Percentiles rank a stretch among this genome's conserved stretches.
Conservation (phyloP, 2,329 filamentous ascomycete species). For the Amauroascus niger region DNA sequence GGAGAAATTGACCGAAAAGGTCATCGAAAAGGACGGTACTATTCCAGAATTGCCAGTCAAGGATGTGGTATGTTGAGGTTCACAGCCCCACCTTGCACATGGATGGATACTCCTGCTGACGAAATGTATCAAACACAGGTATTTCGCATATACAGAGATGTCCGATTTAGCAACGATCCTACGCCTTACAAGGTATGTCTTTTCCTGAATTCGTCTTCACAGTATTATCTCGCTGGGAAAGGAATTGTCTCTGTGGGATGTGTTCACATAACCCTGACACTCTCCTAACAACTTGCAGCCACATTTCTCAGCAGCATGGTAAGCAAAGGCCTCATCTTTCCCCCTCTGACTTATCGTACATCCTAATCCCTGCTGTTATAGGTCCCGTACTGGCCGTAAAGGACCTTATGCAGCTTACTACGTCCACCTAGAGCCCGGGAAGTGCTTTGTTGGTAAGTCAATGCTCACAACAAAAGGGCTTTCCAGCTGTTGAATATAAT, state of each 20-base stretch:
- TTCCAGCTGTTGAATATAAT: background rate
- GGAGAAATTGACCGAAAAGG: constrained; percentile 57
- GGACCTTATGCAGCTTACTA: constrained; percentile 85
- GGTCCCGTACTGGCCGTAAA: constrained; percentile 76
- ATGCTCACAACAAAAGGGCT: background rate
- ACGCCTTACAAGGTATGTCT: constrained; percentile 73
- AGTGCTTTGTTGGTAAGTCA: constrained; percentile 60
- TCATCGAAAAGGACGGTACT: constrained; percentile 65
- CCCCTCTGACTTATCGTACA: background rate
- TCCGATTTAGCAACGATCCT: constrained; percentile 72
- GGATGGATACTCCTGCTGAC: too few relatives aligned
- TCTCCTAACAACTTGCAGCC: constrained; percentile 42
- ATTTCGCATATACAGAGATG: constrained; percentile 79
- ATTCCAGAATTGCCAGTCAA: constrained; percentile 79
- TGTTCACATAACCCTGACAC: constrained; percentile 15
- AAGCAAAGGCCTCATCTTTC: constrained; percentile 22
- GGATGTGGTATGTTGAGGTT: constrained; percentile 52
- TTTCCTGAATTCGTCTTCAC: background rate
- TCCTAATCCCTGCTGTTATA: constrained; percentile 21
- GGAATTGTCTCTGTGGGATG: background rate
- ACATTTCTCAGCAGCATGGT: constrained; percentile 76
- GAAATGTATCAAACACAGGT: constrained; percentile 37
- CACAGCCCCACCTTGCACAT: too few relatives aligned
- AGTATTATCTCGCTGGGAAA: background rate
- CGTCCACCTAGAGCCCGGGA: constrained; percentile 64